Percentiles rank a stretch among this genome's conserved stretches.
These are phyloP conservation scores for Oryza rufipogon DNA, from an alignment of 176 grass and related monocot species.

Conservation along the genomic window DNA sequence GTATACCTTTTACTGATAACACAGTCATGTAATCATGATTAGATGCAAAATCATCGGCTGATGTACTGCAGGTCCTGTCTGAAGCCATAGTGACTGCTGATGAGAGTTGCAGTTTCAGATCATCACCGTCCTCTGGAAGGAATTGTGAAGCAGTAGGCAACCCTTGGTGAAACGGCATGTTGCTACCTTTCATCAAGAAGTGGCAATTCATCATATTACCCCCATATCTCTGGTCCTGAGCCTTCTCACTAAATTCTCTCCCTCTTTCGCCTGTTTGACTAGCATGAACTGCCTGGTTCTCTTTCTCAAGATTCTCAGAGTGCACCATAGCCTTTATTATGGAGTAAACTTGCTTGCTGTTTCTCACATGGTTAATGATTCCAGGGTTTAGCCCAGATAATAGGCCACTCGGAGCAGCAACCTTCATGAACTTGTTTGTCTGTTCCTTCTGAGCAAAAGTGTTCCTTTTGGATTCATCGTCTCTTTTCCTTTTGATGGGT, in stretches of 20 bases:
- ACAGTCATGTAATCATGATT: conserved; percentile 67
- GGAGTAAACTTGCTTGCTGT: conserved; percentile 96
- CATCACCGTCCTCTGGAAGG: conserved; percentile 34
- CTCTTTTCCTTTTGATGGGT: conserved; percentile 64
- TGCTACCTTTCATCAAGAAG: conserved; percentile 41
- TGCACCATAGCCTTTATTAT: conserved; percentile 95
- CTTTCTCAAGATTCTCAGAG: conserved; percentile 67
- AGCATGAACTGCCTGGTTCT: conserved; percentile 32
- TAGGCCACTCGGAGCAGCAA: conserved; percentile 87
- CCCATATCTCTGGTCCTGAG: conserved; percentile 40
- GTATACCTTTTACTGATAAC: conserved; percentile 82
- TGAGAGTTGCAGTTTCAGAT: conserved; percentile 68
- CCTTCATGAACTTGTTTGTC: conserved; percentile 64
- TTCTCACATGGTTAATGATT: conserved; percentile 99
- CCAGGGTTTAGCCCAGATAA: conserved; percentile 94
- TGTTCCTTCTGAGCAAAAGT: conserved; percentile 60
- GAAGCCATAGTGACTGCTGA: conserved; percentile 54
- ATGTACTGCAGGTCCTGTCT: conserved; percentile 60
- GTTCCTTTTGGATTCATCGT: conserved; percentile 51
- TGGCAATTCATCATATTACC: conserved; percentile 42
- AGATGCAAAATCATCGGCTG: conserved; percentile 53
- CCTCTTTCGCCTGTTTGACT: conserved; percentile 45
- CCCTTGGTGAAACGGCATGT: conserved; percentile 36
- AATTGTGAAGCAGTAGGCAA: conserved; percentile 39
- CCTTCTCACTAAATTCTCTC: conserved; percentile 41